Conservation (phyloP, 208 protist genomes). For the Leishmania lainsoni region DNA sequence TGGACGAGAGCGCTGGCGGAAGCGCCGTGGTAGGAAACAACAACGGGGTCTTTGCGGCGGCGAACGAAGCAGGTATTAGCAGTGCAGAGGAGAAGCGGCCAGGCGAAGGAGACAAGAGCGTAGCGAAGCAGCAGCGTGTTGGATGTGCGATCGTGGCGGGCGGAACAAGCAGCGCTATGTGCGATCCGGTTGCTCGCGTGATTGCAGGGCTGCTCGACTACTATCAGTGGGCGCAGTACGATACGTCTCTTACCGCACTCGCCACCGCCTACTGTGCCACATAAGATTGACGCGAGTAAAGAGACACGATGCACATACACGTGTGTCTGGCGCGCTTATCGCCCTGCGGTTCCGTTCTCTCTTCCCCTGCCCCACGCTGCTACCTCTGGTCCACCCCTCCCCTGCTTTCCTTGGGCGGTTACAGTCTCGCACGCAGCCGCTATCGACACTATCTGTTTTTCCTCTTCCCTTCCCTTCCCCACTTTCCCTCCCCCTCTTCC, state of each 20-base stretch:
- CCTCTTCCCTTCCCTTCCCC: background rate
- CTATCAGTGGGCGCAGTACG: slow-evolving; percentile 90
- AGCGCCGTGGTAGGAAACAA: background rate
- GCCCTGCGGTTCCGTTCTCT: background rate
- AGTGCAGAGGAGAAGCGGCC: slow-evolving; percentile 1
- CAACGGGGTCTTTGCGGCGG: background rate
- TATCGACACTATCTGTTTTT: background rate
- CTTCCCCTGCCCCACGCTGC: background rate
- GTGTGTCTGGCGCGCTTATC: background rate
- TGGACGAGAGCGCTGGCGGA: slow-evolving; percentile 33
- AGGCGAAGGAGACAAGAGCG: background rate
- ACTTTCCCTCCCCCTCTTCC: background rate
- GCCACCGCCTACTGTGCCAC: slow-evolving; percentile 55
- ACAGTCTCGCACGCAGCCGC: background rate
- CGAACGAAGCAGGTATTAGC: background rate
- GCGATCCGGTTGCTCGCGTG: slow-evolving; percentile 38
- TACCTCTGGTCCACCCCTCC: background rate
- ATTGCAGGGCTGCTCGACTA: slow-evolving; percentile 81
- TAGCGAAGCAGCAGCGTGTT: background rate
- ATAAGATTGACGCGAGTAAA: background rate
- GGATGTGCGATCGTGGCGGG: slow-evolving; percentile 32
- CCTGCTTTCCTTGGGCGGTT: background rate
- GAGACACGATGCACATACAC: too few species aligned
- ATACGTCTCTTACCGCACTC: slow-evolving; percentile 58
- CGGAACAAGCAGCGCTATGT: slow-evolving; percentile 44